A percentile compares a stretch with the other conserved stretches of the same genome.
Conservation (phyloP, 768 basidiomycete genomes). For the Lentinula sp. region DNA sequence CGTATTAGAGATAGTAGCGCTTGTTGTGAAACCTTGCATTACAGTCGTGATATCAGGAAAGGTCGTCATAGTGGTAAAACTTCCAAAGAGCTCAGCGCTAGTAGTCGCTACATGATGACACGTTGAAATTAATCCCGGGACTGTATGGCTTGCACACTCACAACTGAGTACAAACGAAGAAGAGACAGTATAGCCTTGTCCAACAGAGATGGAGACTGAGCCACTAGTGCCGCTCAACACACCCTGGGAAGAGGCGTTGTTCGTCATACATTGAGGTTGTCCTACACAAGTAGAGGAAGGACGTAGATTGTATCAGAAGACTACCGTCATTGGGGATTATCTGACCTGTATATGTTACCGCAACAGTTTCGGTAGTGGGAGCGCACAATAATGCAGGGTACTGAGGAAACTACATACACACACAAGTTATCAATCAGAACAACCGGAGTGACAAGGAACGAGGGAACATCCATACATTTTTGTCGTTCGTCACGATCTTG, state of each 20-base stretch:
- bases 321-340: too few species aligned
- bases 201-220: not conserved
- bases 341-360: not conserved
- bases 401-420: not conserved
- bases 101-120: not conserved
- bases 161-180: not conserved
- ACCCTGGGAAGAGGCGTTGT: not conserved
- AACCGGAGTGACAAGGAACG: not conserved
- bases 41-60: not conserved
- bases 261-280: not conserved
- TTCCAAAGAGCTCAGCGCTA: not conserved
- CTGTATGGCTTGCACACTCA: not conserved
- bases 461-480: not conserved
- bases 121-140: not conserved
- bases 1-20: not conserved
- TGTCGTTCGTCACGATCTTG: not conserved
- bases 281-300: not conserved
- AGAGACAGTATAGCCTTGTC: not conserved
- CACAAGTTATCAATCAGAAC: not conserved
- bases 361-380: not conserved
- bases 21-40: not conserved
- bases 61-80: not conserved
- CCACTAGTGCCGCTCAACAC: not conserved
- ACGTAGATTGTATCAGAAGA: not conserved
- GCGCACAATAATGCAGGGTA: not conserved